Conservation (phyloP, 2,329 filamentous ascomycete genomes). For the Geosmithia morbida region DNA sequence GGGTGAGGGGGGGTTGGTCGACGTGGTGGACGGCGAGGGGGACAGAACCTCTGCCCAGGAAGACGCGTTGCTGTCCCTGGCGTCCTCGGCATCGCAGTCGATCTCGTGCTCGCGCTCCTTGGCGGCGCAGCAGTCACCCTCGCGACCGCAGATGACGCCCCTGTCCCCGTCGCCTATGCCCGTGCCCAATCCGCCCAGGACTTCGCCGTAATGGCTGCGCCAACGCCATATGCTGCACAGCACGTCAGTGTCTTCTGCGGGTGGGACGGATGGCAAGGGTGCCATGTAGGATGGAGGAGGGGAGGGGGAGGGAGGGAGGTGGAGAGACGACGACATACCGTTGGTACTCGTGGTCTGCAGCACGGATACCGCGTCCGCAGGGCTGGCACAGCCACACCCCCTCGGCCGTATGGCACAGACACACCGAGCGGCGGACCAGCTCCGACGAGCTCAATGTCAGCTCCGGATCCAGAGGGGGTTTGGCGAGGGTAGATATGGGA, state of each 20-base stretch:
- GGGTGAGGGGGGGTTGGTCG: constrained; percentile 1
- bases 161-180: constrained; percentile 81
- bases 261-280: not conserved
- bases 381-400: constrained; percentile 76
- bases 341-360: constrained; percentile 43
- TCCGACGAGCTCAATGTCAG: constrained; percentile 31
- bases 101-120: constrained; percentile 70
- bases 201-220: constrained; percentile 72
- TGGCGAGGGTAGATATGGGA: constrained; percentile 44
- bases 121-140: constrained; percentile 59
- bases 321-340: constrained; percentile 31
- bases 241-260: not conserved
- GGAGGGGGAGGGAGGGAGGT: no score
- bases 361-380: constrained; percentile 60
- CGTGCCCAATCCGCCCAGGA: constrained; percentile 67
- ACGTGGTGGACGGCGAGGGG: not conserved
- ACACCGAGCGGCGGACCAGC: constrained; percentile 40
- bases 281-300: no score
- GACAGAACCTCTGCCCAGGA: constrained; percentile 1
- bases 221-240: constrained; percentile 62
- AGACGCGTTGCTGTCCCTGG: constrained; percentile 24
- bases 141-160: constrained; percentile 78
- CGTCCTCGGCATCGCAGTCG: constrained; percentile 71
- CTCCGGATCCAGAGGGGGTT: constrained; percentile 26
- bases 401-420: constrained; percentile 30